These are phyloP conservation scores for Xylaria telfairii DNA, from an alignment of 495 filamentous ascomycete genomes.

Conservation along the genomic window DNA sequence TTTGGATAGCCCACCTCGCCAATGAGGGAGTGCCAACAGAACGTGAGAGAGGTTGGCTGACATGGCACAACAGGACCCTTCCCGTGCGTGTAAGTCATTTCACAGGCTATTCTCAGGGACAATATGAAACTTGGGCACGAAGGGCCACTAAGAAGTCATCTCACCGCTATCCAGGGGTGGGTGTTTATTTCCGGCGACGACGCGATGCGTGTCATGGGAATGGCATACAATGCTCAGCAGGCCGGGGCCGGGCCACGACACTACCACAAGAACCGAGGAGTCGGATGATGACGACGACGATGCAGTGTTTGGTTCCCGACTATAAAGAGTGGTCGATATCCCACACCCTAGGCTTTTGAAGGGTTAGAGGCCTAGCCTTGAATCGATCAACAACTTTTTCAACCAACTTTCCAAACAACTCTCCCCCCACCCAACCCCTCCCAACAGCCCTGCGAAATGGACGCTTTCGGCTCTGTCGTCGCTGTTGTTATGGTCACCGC, in stretches of 20 bases:
- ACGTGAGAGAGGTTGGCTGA: not conserved
- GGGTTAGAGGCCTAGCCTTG: slow-evolving; percentile 26
- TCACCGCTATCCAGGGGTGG: slow-evolving; percentile 22
- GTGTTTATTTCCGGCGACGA: slow-evolving; percentile 15
- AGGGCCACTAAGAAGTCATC: slow-evolving; percentile 8
- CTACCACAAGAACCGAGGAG: not conserved
- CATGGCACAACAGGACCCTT: not conserved
- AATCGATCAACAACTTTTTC: slow-evolving; percentile 17
- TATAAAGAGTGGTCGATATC: slow-evolving; percentile 25
- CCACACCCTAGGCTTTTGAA: slow-evolving; percentile 2
- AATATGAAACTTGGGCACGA: not conserved
- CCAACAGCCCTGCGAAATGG: slow-evolving; percentile 24
- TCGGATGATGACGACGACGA: slow-evolving; percentile 14
- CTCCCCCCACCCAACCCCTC: not conserved
- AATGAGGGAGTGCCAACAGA: slow-evolving; percentile 26
- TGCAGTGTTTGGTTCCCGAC: not conserved
- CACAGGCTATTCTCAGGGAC: slow-evolving; percentile 11
- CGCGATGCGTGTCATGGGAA: slow-evolving; percentile 9
- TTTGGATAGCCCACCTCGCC: not conserved
- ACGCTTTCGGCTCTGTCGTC: slow-evolving; percentile 19
- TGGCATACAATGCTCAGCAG: not conserved
- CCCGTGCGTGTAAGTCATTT: not conserved
- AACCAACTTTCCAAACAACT: slow-evolving; percentile 21
- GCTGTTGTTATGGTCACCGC: slow-evolving; percentile 19
- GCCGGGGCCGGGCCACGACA: not conserved